phyloP scores from a whole-genome alignment of 176 grass and related monocot species.

The Cymbopogon citratus region DNA sequence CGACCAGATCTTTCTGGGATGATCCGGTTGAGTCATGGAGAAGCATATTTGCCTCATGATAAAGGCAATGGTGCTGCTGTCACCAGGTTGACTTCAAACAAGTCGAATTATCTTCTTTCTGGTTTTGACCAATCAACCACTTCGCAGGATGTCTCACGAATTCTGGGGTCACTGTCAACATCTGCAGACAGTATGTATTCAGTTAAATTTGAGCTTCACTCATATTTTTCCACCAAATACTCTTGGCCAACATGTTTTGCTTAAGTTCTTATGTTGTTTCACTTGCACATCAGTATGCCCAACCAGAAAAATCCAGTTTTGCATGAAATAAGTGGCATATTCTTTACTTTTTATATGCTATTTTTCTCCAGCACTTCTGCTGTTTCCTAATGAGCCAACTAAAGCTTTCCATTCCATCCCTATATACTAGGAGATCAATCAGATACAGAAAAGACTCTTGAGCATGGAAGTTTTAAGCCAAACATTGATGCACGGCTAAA shows the following conservation, averaged over 20 bases:
- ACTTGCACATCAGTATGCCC: not conserved
- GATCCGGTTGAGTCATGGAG: conserved; percentile 76
- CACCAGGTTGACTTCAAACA: conserved; percentile 53
- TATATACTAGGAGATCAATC: conserved; percentile 64
- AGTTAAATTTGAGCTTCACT: conserved; percentile 1
- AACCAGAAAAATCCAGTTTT: not conserved
- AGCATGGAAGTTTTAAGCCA: conserved; percentile 59
- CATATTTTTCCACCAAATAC: not conserved
- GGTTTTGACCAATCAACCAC: conserved; percentile 56
- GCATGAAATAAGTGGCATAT: not conserved
- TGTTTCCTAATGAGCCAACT: conserved; percentile 29
- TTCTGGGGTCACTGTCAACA: conserved; percentile 56
- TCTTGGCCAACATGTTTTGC: not conserved
- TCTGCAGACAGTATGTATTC: conserved; percentile 52
- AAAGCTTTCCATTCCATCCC: conserved; percentile 6
- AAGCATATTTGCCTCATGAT: conserved; percentile 99
- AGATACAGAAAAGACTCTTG: conserved; percentile 53
- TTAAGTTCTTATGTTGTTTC: not conserved
- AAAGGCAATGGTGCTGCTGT: conserved; percentile 78
- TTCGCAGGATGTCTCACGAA: conserved; percentile 50
- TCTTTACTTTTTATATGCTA: not conserved
- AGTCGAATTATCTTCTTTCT: conserved; percentile 47
- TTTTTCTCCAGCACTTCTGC: not conserved
- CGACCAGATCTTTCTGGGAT: conserved; percentile 90
- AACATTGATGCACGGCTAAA: conserved; percentile 67